Evolutionary conservation across 352 stramenopile genomes (phyloP), one percentile per base, ranked within the genome.

Genomic region (Globisporangium middletonii): DNA sequence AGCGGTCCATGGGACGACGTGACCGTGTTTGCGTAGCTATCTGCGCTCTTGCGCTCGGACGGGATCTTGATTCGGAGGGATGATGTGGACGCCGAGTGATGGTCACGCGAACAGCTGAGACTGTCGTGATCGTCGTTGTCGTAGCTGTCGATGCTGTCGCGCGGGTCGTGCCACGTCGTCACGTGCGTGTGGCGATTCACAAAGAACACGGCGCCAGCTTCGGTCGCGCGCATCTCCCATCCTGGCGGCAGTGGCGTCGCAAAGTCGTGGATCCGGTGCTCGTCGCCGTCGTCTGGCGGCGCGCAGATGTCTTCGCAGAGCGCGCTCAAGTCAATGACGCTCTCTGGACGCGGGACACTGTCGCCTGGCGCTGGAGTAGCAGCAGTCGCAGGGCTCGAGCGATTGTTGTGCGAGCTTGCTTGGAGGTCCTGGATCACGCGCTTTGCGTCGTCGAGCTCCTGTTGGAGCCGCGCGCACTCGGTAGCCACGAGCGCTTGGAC

Each of bases 141-240:
- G 19, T 37, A 11, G 18, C 35, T 55, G 18, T 35, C 26, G 9
- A 28, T 52, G 58, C n/a, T 56, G 57, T 57, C 55, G 23, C 83
- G 78, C 11, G 83, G 83, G 27, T 93, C 83, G 28, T 76, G 73
- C 83, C 83, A 93, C 3, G 83, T 93, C 5, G 80, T 89, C 12
- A 80, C 68, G 3, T 86, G 83, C 2, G 79, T 89, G 45, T 80
- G 79, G 48, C 76, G 75, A 46, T 93, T 84, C 8, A 93, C 76
- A 45, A 93, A 93, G 62, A 89, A 93, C 1, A 93, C 83, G 0
- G 73, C 68, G 30, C 83, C 83, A 1, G 64, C 70, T 16, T 75
- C 77, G 0, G 80, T 91, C 1, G 89, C 83, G 0, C 80, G 79
- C 83, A 93, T 93, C 57, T 93, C 83, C 83, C 83, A 93, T 0